A percentile compares a stretch with the other conserved stretches of the same genome.
phyloP scores from a whole-genome alignment of 2,329 filamentous ascomycete species.

The Penicillium psychrosexuale region DNA sequence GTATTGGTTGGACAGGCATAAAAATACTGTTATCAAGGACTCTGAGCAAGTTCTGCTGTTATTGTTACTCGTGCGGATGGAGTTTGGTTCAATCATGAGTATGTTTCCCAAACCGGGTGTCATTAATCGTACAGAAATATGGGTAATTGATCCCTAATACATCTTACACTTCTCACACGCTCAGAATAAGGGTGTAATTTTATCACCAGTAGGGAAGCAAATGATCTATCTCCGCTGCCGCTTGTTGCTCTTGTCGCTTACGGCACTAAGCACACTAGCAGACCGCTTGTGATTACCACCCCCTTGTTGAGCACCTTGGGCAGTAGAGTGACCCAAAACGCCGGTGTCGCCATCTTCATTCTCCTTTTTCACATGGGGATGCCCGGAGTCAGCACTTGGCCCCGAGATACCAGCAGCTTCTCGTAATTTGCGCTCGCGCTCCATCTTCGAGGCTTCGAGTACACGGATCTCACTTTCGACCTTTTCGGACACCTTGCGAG shows the following conservation, averaged over 20 bases:
- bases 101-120: conserved; percentile 17
- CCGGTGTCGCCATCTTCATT: conserved; percentile 28
- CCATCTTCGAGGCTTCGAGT: conserved; percentile 42
- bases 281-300: conserved; percentile 65
- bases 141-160: conserved; percentile 16
- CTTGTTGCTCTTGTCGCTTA: conserved; percentile 60
- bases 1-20: not conserved
- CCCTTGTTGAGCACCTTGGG: conserved; percentile 7
- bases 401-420: conserved; percentile 23
- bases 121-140: conserved; percentile 37
- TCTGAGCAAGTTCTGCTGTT: not conserved
- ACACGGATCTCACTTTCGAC: conserved; percentile 49
- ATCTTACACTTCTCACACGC: conserved; percentile 10
- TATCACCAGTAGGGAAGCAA: not conserved
- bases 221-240: conserved; percentile 45
- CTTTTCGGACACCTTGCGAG: conserved; percentile 48
- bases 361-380: conserved; percentile 36
- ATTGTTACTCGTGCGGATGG: conserved; percentile 18
- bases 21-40: not conserved
- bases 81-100: conserved; percentile 14
- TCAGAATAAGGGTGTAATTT: not conserved
- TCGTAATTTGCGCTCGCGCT: conserved; percentile 37
- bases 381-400: conserved; percentile 14
- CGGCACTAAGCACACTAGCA: conserved; percentile 72
- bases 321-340: conserved; percentile 15